These are phyloP conservation scores for Chlorophyllum brunneum DNA, from an alignment of 768 basidiomycete species.

Conservation along the genomic window DNA sequence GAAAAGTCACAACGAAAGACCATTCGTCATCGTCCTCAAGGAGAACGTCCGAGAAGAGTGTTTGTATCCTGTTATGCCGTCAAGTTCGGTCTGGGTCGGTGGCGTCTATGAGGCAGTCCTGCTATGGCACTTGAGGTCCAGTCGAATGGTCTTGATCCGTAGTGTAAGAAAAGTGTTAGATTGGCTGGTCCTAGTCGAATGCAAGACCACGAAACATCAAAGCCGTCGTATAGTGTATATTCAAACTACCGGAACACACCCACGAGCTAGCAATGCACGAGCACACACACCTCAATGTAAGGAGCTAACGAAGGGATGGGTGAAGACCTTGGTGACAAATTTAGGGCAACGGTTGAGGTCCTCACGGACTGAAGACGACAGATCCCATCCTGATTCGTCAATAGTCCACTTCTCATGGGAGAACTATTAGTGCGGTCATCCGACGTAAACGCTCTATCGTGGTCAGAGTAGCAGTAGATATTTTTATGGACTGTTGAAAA, in stretches of 20 bases:
- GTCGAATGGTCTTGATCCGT: background rate
- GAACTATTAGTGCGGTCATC: background rate
- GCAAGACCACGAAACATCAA: background rate
- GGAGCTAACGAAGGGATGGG: background rate
- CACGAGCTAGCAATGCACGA: too few species aligned
- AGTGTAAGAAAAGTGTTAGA: background rate
- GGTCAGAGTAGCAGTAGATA: background rate
- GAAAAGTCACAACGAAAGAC: background rate
- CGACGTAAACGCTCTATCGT: background rate
- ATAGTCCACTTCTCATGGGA: background rate
- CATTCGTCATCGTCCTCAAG: background rate
- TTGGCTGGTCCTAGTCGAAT: background rate
- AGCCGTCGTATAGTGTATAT: background rate
- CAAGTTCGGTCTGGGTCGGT: background rate
- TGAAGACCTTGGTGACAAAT: background rate
- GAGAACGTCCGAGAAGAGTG: background rate
- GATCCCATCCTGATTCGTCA: background rate
- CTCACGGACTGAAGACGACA: background rate
- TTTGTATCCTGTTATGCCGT: conserved; percentile 1
- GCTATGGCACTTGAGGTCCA: background rate
- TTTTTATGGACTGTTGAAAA: background rate
- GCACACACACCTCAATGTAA: too few species aligned
- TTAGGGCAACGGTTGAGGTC: background rate
- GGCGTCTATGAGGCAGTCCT: background rate
- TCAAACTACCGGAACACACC: background rate